phyloP scores from a whole-genome alignment of 441 rosid genomes.

The Syzygium malaccense region DNA sequence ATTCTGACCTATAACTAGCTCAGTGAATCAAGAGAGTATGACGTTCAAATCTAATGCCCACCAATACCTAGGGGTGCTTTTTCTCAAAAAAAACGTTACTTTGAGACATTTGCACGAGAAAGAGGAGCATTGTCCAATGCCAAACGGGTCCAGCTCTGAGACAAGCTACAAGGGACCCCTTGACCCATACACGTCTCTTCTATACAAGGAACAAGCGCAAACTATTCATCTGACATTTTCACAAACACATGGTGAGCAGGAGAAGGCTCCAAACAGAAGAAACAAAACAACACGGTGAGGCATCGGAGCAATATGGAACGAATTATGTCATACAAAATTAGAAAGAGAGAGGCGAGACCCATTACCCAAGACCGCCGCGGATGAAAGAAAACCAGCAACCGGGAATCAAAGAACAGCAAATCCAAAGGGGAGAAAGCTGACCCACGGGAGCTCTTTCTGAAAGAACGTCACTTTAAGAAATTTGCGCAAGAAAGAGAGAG shows the following conservation, averaged over 20 bases:
- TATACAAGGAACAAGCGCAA: neutral
- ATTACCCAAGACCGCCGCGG: accelerated
- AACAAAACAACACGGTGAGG: neutral
- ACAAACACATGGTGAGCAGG: neutral
- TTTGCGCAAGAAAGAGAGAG: too few relatives aligned
- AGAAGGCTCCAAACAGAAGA: neutral
- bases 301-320: neutral
- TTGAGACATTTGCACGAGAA: neutral
- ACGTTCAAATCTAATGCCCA: neutral
- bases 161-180: neutral
- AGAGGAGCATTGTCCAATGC: neutral
- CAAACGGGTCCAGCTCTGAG: neutral
- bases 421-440: neutral
- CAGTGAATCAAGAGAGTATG: neutral
- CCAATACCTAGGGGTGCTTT: neutral
- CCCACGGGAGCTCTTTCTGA: too few relatives aligned
- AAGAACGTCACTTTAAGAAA: too few relatives aligned
- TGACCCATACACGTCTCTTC: neutral
- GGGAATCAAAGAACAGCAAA: neutral
- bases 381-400: neutral
- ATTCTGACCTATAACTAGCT: neutral
- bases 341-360: neutral
- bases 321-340: neutral
- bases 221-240: neutral
- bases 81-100: neutral